phyloP scores from a whole-genome alignment of 148 eudicot species.

The Chenopodium berlandieri region DNA sequence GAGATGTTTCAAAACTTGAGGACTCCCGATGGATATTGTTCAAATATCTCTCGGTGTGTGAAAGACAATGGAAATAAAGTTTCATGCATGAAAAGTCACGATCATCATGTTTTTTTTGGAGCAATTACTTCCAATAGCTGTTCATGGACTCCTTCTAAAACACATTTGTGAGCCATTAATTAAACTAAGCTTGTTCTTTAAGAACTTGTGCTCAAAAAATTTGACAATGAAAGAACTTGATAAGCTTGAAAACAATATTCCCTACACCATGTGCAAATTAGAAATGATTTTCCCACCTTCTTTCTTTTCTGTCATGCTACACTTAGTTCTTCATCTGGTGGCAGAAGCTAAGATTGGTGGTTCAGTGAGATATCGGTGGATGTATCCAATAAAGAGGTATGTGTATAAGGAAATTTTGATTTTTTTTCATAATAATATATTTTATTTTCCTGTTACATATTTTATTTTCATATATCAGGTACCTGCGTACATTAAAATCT shows the following conservation, averaged over 20 bases:
- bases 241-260: background rate
- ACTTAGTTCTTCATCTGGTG: constrained; percentile 3
- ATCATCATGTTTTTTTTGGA: constrained; percentile 16
- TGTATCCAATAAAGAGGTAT: constrained; percentile 13
- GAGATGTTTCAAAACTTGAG: background rate
- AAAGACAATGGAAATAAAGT: background rate
- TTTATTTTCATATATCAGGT: background rate
- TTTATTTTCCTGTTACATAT: background rate
- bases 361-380: background rate
- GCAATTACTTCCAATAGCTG: constrained; percentile 4
- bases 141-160: constrained; percentile 1
- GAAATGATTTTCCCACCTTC: constrained; percentile 12
- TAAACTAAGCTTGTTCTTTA: no score
- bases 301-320: constrained; percentile 12
- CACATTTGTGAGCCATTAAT: constrained; percentile 8
- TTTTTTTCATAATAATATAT: background rate
- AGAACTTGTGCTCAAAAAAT: no score
- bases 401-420: no score
- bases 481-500: background rate
- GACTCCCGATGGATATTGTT: constrained; percentile 8
- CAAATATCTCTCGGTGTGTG: constrained; percentile 18
- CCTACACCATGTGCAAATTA: constrained; percentile 9
- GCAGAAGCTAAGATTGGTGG: constrained; percentile 10
- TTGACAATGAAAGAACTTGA: no score
- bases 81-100: constrained; percentile 7